Evolutionary conservation across 1,139 yeast species (phyloP).

Genomic region (Taphrina betulina): DNA sequence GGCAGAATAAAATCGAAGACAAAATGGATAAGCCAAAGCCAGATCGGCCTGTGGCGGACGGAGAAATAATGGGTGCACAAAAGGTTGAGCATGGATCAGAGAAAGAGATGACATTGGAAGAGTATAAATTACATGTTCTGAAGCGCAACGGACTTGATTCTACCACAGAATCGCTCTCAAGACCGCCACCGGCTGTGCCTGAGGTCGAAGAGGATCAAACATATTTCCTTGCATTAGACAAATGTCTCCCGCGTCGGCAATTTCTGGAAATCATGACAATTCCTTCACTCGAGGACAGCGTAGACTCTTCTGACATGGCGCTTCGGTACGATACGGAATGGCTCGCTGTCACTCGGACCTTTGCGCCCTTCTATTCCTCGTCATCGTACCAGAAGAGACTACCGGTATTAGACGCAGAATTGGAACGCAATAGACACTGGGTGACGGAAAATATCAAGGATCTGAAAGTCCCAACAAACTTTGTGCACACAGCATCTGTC

Average conservation of each 20-base stretch:
- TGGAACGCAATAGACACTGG: constrained; percentile 42
- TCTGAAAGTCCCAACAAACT: constrained; percentile 40
- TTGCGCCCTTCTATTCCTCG: constrained; percentile 39
- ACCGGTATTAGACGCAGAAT: constrained; percentile 30
- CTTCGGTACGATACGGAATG: constrained; percentile 46
- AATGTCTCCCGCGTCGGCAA: constrained; percentile 64
- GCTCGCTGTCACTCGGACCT: constrained; percentile 45
- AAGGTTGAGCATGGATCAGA: no score
- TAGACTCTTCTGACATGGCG: constrained; percentile 32
- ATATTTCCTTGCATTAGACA: constrained; percentile 76
- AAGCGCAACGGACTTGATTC: not conserved
- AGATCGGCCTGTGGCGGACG: not conserved
- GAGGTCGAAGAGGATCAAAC: constrained; percentile 45
- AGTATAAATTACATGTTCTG: constrained; percentile 20
- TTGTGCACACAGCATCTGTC: constrained; percentile 37
- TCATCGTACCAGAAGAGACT: constrained; percentile 30
- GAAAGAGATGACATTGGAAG: not conserved
- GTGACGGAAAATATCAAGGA: constrained; percentile 41
- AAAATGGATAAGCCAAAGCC: not conserved
- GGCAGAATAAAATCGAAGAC: not conserved
- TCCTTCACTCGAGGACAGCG: constrained; percentile 32
- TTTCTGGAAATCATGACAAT: constrained; percentile 53
- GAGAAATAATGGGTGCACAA: no score
- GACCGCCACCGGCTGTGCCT: no score
- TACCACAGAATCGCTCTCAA: not conserved